Evolutionary conservation across 2,329 filamentous ascomycete species (phyloP).

Genomic region (Fusarium foetens): DNA sequence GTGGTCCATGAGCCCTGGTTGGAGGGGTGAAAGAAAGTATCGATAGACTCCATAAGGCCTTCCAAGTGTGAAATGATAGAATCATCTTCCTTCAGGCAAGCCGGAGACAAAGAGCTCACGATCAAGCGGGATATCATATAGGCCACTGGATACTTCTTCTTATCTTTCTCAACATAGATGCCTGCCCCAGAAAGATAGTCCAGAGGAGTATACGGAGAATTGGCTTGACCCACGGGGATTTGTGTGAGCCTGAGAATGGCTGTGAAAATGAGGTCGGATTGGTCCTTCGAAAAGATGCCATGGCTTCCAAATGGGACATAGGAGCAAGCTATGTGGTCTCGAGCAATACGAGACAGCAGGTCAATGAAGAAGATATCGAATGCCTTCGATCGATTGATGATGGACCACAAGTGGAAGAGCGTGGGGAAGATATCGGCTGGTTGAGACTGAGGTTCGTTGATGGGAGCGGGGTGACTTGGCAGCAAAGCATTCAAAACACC

Average conservation of each 20-base stretch:
- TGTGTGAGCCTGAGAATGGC: constrained; percentile 88
- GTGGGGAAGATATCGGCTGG: constrained; percentile 91
- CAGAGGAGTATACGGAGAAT: constrained; percentile 87
- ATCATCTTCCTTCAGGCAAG: constrained; percentile 78
- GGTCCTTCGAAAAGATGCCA: constrained; percentile 91
- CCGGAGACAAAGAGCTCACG: constrained; percentile 89
- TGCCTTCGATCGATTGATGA: constrained; percentile 87
- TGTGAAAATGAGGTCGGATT: constrained; percentile 93
- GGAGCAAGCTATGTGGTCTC: constrained; percentile 80
- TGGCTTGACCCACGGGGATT: constrained; percentile 95
- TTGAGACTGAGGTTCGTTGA: constrained; percentile 77
- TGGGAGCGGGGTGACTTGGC: constrained; percentile 82
- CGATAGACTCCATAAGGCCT: constrained; percentile 90
- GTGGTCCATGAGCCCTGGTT: constrained; percentile 94
- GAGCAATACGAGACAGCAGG: constrained; percentile 84
- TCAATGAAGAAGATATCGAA: constrained; percentile 91
- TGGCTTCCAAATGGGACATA: constrained; percentile 85
- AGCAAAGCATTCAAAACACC: constrained; percentile 88
- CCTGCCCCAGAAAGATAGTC: constrained; percentile 87
- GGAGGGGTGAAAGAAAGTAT: constrained; percentile 98
- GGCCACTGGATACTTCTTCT: constrained; percentile 89
- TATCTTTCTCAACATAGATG: constrained; percentile 89
- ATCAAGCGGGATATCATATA: constrained; percentile 95
- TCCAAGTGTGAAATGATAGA: constrained; percentile 89
- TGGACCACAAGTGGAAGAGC: constrained; percentile 95